Evolutionary conservation across 2,329 filamentous ascomycete species (phyloP), one percentile per base, ranked within the genome.

Genomic region (Fusarium chaquense): DNA sequence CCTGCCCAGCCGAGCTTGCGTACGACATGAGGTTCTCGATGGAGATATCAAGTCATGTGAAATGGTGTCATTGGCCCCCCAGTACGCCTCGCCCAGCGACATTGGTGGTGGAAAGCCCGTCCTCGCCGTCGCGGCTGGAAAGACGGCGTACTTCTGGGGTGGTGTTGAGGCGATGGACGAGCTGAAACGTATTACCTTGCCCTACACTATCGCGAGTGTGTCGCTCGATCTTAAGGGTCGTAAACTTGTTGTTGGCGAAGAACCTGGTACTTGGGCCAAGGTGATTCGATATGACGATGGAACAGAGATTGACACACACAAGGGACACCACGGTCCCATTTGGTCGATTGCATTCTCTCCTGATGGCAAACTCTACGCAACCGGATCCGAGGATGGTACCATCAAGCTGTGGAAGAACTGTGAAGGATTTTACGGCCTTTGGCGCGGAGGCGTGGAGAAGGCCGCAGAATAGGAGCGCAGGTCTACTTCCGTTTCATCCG

Each of bases 271-370:
- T 0, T 99, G 95, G 95, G 95, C 96, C n/a, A 90, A 93, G 64
- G 92, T 98, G 8, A 97, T 97, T 82, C 89, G 94, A 75, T 95
- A 94, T 81, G 93, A 98, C 62, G 90, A 91, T 51, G 91, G 91
- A 73, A 86, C 87, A 70, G 94, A 97, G 79, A 83, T 98, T 44
- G 96, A 98, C 78, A 91, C 95, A 15, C 93, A 97, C 82, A 98
- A 98, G 81, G 96, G 96, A 26, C 96, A 99, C 74, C 96, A 99
- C 76, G 96, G 96, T 3, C 95, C 95, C 2, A 96, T 99, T 67
- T 99, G 96, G 96, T 97, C 94, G 8, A 90, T 97, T 63, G 91
- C 91, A 59, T 99, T 97, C 80, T 96, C 94, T 1, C 96, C 96
- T 0, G 96, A 99, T 76, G 94, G 94, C 47, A 98, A 97, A 78